phyloP scores from a whole-genome alignment of 257 asterid species.

The Euphrasia confusa region DNA sequence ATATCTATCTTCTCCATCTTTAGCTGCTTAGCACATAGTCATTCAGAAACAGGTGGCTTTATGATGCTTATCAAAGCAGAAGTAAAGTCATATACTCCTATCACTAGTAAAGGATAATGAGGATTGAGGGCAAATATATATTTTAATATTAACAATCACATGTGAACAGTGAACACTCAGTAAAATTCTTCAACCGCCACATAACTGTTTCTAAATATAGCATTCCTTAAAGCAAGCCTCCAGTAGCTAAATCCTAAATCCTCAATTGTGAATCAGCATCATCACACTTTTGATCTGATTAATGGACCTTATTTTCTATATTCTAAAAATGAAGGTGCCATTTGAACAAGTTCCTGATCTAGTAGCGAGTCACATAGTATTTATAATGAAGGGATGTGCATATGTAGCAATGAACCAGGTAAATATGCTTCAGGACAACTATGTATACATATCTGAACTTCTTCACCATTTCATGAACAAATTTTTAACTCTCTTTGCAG shows the following conservation, averaged over 20 bases:
- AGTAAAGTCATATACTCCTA: slow-evolving; percentile 10
- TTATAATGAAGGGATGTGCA: slow-evolving; percentile 74
- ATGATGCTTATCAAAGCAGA: slow-evolving; percentile 17
- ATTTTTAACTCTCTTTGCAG: slow-evolving; percentile 36
- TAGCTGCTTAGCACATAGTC: slow-evolving; percentile 16
- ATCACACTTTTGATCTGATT: slow-evolving; percentile 31
- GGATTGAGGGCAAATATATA: not conserved
- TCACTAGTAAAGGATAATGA: too few relatives aligned
- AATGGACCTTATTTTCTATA: slow-evolving; percentile 19
- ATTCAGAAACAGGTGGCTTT: slow-evolving; percentile 13
- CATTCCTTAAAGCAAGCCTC: slow-evolving; percentile 3
- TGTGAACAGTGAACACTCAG: not conserved
- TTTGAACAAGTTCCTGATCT: slow-evolving; percentile 96
- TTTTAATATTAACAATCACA: slow-evolving; percentile 34
- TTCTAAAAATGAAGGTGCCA: slow-evolving; percentile 60
- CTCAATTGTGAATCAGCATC: slow-evolving; percentile 10
- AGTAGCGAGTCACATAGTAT: slow-evolving; percentile 76
- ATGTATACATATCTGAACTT: slow-evolving; percentile 15
- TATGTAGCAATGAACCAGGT: slow-evolving; percentile 93
- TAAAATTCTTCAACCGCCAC: slow-evolving; percentile 13
- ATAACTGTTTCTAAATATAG: not conserved
- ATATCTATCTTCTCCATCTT: slow-evolving; percentile 21
- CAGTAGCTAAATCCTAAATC: slow-evolving; percentile 2
- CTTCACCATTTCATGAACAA: slow-evolving; percentile 20
- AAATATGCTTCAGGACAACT: slow-evolving; percentile 26